Conservation (phyloP, 805 yeast species). For the Spathaspora girioi region DNA sequence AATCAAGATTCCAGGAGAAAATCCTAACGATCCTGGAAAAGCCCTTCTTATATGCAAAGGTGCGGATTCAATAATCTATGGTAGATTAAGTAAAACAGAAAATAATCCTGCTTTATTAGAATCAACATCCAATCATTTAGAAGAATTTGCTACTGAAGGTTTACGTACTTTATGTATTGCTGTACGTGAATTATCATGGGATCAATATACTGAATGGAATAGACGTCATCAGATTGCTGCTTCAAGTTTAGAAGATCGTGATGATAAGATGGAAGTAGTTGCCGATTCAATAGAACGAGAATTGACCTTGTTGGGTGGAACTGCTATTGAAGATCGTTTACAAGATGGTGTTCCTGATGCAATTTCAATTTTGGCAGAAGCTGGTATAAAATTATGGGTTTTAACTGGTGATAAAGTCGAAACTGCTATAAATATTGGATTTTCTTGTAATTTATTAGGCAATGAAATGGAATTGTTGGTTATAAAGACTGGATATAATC, state of each 20-base stretch:
- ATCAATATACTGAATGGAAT: slow-evolving; percentile 62
- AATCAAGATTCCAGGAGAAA: slow-evolving; percentile 62
- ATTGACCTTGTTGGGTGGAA: slow-evolving; percentile 68
- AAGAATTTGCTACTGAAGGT: slow-evolving; percentile 79
- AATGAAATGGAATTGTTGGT: slow-evolving; percentile 74
- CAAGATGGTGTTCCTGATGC: slow-evolving; percentile 88
- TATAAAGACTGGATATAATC: slow-evolving; percentile 35
- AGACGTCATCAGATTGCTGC: slow-evolving; percentile 60
- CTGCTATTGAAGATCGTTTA: slow-evolving; percentile 81
- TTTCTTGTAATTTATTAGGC: slow-evolving; percentile 73
- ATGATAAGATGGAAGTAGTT: slow-evolving; percentile 67
- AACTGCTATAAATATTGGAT: slow-evolving; percentile 84
- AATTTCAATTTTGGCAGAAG: slow-evolving; percentile 62
- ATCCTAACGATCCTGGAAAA: slow-evolving; percentile 35
- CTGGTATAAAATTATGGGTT: slow-evolving; percentile 85
- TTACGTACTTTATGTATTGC: slow-evolving; percentile 80
- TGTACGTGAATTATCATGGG: slow-evolving; percentile 61
- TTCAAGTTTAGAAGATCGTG: slow-evolving; percentile 60
- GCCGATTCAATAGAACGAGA: slow-evolving; percentile 72
- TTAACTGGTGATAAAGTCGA: slow-evolving; percentile 88
- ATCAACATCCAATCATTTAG: slow-evolving; percentile 69
- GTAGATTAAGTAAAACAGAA: slow-evolving; percentile 46
- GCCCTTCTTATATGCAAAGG: slow-evolving; percentile 77
- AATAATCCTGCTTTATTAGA: slow-evolving; percentile 50
- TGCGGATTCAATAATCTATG: slow-evolving; percentile 77